Evolutionary conservation across 768 basidiomycete species (phyloP), one percentile per base, ranked within the genome.

Genomic region (Wakefieldia striispora): DNA sequence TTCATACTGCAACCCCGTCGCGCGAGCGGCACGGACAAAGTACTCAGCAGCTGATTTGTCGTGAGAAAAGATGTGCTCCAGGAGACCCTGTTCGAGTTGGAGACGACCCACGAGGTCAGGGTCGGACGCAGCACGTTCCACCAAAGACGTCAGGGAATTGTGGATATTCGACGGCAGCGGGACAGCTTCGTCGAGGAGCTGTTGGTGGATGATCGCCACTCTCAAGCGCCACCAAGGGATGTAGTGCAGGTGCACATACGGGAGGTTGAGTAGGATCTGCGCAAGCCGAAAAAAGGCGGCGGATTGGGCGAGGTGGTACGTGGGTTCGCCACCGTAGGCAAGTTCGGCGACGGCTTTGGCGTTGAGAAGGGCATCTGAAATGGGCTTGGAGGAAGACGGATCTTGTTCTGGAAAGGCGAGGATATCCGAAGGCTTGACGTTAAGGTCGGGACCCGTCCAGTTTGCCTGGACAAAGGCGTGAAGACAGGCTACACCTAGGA

Each of bases 371-470:
- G 82, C 75, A 33, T 82, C 76, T 33, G 73, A 71, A 24, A 70
- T 31, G 16, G 36, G 34, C 14, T 33, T 14, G 33, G 33, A 33
- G 8, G 47, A n/a, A 3, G 54, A 21, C n/a, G 59, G 40, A 27
- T 33, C 33, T 6, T 64, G 54, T 24, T 58, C 56, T 35, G 72
- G 59, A 21, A 79, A 72, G 49, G 66, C 39, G 58, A 77, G 61
- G 40, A 75, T 44, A 31, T 71, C 73, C 56, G 70, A 58, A 39
- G 77, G 63, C 54, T 69, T 67, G 53, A 94, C 66, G 51, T 82
- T 72, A 37, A 97, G 77, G 59, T 88, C 79, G 3, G 97, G 97
- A 6, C 97, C 97, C 0, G 95, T 97, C 93, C 94, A 99, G 69
- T 99, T 99, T 24, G 75, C 77, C 66, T 99, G 97, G 5, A 94